These are phyloP conservation scores for Filobasidium floriforme DNA, from an alignment of 768 basidiomycete species.

Conservation along the genomic window DNA sequence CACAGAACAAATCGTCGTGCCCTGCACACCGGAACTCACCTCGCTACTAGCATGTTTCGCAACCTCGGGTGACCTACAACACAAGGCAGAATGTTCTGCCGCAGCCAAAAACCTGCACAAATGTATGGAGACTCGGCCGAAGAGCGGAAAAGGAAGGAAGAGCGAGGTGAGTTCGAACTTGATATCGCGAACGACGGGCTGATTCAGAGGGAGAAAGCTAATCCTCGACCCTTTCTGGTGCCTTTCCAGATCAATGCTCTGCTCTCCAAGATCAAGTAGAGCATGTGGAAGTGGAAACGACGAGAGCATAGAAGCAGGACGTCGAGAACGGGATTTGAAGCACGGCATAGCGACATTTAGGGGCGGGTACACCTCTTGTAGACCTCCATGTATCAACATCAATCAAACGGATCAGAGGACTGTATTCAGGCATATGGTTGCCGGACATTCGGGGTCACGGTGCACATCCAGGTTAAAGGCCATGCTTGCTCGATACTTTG, in stretches of 20 bases:
- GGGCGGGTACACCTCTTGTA: too few species aligned
- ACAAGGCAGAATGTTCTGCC: constrained; percentile 32
- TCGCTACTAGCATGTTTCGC: constrained; percentile 43
- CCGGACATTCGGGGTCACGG: too few species aligned
- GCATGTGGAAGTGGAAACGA: neutral
- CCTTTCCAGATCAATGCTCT: constrained; percentile 32
- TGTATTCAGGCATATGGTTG: too few species aligned
- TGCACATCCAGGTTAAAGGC: too few species aligned
- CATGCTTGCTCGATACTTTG: too few species aligned
- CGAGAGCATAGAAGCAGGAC: neutral
- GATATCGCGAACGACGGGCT: neutral
- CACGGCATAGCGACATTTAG: too few species aligned
- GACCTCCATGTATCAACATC: too few species aligned
- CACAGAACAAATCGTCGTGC: constrained; percentile 27
- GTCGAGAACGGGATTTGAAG: too few species aligned
- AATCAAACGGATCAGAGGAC: too few species aligned
- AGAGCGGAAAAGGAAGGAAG: constrained; percentile 24
- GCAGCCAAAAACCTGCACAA: constrained; percentile 36
- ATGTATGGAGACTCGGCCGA: constrained; percentile 36
- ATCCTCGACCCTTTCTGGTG: neutral
- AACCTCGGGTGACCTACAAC: constrained; percentile 34
- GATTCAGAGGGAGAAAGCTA: neutral
- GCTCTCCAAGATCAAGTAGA: constrained; percentile 27
- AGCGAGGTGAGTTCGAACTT: constrained; percentile 28
- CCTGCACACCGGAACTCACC: constrained; percentile 39